Conservation (phyloP, 352 stramenopile species). For the Pilasporangium apinafurcum region DNA sequence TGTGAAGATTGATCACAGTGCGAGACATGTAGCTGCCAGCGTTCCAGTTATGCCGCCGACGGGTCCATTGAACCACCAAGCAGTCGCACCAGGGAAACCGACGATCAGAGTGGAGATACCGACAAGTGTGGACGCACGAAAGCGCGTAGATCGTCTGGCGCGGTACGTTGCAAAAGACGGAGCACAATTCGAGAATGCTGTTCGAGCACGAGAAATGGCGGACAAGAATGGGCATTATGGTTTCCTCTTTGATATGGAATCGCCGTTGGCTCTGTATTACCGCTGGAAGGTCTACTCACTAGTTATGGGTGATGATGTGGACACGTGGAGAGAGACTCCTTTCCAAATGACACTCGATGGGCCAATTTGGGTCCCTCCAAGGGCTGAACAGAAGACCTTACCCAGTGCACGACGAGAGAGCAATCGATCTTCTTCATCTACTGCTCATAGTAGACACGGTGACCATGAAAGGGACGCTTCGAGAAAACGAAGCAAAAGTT, state of each 20-base stretch:
- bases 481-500: conserved; percentile 4
- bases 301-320: conserved; percentile 51
- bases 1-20: conserved; percentile 57
- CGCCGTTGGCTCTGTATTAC: conserved; percentile 47
- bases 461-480: conserved; percentile 2
- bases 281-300: conserved; percentile 70
- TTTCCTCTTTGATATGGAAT: conserved; percentile 47
- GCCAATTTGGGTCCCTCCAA: conserved; percentile 53
- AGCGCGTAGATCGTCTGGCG: conserved; percentile 45
- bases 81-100: neutral
- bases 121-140: conserved; percentile 13
- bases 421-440: conserved; percentile 14
- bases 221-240: conserved; percentile 37
- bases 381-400: no score
- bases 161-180: conserved; percentile 57
- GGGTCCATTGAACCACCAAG: neutral
- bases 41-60: conserved; percentile 4
- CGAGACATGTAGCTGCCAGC: conserved; percentile 4
- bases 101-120: conserved; percentile 37
- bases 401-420: conserved; percentile 7
- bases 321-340: conserved; percentile 33
- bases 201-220: conserved; percentile 32
- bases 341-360: conserved; percentile 63
- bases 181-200: conserved; percentile 55
- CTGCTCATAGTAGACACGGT: conserved; percentile 5